phyloP scores from a whole-genome alignment of 1,284 basidiomycete genomes.

The Inonotus obliquus region DNA sequence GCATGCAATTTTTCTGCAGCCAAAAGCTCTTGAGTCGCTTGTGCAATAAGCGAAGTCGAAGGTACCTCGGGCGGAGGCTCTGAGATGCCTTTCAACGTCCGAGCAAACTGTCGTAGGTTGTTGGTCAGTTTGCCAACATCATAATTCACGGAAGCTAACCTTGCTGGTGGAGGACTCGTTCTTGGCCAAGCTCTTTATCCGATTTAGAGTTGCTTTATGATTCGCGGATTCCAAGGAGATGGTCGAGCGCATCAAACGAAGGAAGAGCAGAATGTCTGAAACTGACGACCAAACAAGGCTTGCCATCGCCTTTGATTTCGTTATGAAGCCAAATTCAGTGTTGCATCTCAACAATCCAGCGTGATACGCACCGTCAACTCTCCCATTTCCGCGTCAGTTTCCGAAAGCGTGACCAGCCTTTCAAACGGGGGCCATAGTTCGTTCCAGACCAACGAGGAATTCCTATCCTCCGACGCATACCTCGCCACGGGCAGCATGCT shows the following conservation, averaged over 20 bases:
- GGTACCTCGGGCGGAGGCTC: constrained; percentile 44
- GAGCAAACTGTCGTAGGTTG: constrained; percentile 37
- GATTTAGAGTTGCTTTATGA: constrained; percentile 45
- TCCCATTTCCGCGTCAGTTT: constrained; percentile 41
- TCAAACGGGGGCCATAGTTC: constrained; percentile 70
- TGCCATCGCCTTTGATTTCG: constrained; percentile 44
- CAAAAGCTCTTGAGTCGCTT: constrained; percentile 52
- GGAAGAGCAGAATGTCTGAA: constrained; percentile 59
- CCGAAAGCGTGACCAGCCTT: constrained; percentile 43
- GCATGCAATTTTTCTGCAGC: constrained; percentile 59
- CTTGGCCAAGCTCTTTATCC: constrained; percentile 39
- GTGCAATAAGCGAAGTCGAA: constrained; percentile 42
- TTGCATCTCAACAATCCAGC: background rate
- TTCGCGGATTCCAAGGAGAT: constrained; percentile 49
- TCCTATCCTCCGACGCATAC: constrained; percentile 25
- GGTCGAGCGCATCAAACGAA: constrained; percentile 49
- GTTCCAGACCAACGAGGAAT: constrained; percentile 55
- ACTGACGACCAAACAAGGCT: constrained; percentile 54
- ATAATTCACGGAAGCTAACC: constrained; percentile 31
- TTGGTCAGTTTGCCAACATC: background rate
- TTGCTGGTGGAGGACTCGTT: constrained; percentile 46
- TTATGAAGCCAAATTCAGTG: background rate
- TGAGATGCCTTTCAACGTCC: constrained; percentile 44
- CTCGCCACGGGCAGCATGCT: background rate
- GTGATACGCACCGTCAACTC: constrained; percentile 32